Evolutionary conservation across 2,329 filamentous ascomycete genomes (phyloP).

Genomic region (Xylaria sp.): DNA sequence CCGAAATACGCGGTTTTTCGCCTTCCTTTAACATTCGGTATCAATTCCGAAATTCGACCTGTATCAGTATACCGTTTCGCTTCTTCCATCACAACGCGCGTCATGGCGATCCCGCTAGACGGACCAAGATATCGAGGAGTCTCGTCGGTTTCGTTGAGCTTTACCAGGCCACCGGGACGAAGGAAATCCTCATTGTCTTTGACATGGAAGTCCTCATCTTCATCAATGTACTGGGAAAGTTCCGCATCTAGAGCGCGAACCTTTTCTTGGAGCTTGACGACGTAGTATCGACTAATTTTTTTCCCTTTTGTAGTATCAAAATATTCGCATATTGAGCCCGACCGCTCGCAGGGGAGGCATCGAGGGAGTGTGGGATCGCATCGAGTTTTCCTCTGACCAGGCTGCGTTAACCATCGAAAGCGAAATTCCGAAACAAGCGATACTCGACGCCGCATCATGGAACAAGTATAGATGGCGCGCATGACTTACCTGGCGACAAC

Average conservation of each 20-base stretch:
- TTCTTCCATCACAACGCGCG: slow-evolving; percentile 92
- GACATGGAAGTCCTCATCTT: slow-evolving; percentile 79
- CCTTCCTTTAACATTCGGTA: slow-evolving; percentile 75
- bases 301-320: slow-evolving; percentile 88
- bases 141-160: slow-evolving; percentile 85
- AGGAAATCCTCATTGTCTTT: slow-evolving; percentile 85
- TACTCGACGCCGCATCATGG: background rate
- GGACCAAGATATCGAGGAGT: slow-evolving; percentile 88
- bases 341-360: slow-evolving; percentile 91
- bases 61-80: slow-evolving; percentile 93
- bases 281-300: slow-evolving; percentile 90
- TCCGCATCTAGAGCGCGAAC: slow-evolving; percentile 85
- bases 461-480: background rate
- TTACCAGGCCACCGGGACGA: slow-evolving; percentile 85
- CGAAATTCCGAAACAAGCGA: slow-evolving; percentile 7
- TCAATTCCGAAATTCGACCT: slow-evolving; percentile 90
- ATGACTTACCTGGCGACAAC: slow-evolving; percentile 76
- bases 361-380: slow-evolving; percentile 93
- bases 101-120: slow-evolving; percentile 95
- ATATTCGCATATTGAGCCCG: slow-evolving; percentile 92
- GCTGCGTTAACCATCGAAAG: slow-evolving; percentile 11
- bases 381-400: slow-evolving; percentile 84
- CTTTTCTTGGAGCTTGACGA: slow-evolving; percentile 88
- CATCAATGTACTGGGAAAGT: slow-evolving; percentile 80
- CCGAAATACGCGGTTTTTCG: slow-evolving; percentile 54